Conservation (phyloP, 1,284 basidiomycete species). For the Gymnopus androsaceus region DNA sequence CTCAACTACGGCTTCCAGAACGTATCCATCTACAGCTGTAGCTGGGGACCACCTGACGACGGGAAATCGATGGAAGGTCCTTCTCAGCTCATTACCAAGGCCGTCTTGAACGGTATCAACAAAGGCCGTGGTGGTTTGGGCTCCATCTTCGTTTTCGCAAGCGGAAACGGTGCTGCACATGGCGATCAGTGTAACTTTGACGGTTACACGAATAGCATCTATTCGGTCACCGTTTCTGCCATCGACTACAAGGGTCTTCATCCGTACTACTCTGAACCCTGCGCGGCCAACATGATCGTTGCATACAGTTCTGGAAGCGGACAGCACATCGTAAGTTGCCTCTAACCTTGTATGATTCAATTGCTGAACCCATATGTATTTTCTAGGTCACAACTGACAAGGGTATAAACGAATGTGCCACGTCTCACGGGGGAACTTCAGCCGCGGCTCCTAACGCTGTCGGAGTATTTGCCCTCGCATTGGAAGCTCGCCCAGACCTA, state of each 20-base stretch:
- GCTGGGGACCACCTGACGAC: conserved; percentile 98
- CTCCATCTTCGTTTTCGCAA: conserved; percentile 95
- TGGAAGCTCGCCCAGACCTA: conserved; percentile 88
- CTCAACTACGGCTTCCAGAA: conserved; percentile 83
- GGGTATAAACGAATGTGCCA: conserved; percentile 83
- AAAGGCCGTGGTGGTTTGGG: conserved; percentile 91
- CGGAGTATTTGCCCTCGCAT: conserved; percentile 86
- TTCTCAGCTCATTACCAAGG: conserved; percentile 89
- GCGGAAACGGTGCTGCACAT: conserved; percentile 90
- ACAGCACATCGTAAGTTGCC: conserved; percentile 78
- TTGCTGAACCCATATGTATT: conserved; percentile 19
- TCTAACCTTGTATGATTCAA: conserved; percentile 15
- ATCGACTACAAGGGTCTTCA: conserved; percentile 91
- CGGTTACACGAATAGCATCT: conserved; percentile 98
- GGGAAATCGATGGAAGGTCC: conserved; percentile 96
- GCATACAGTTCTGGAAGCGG: conserved; percentile 97
- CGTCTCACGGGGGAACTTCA: conserved; percentile 91
- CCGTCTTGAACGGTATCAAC: conserved; percentile 92
- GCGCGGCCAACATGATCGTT: conserved; percentile 95
- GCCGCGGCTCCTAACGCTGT: conserved; percentile 96
- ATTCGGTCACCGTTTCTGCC: conserved; percentile 93
- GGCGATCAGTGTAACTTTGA: conserved; percentile 99
- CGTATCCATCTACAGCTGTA: conserved; percentile 94
- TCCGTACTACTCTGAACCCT: conserved; percentile 96
- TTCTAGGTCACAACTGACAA: conserved; percentile 91